phyloP scores from a whole-genome alignment of 2,329 filamentous ascomycete genomes.

The Aotearoamyces nothofagi region DNA sequence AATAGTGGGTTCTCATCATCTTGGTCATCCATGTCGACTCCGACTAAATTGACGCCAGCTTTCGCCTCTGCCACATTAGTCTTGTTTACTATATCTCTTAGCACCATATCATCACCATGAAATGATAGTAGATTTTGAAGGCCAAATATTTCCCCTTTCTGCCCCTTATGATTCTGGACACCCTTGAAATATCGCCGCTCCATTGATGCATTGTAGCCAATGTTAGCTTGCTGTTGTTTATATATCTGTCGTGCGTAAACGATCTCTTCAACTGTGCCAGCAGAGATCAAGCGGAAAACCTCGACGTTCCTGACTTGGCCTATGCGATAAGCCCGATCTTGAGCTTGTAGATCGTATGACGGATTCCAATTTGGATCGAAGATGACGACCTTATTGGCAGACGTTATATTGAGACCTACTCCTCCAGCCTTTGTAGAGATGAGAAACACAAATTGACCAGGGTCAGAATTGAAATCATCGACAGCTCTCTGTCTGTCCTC shows the following conservation, averaged over 20 bases:
- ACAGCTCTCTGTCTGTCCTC: conserved; percentile 72
- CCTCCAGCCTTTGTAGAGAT: conserved; percentile 91
- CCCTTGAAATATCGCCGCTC: conserved; percentile 93
- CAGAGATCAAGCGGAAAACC: conserved; percentile 80
- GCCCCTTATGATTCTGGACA: conserved; percentile 66
- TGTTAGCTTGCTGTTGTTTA: conserved; percentile 97
- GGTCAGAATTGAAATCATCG: conserved; percentile 81
- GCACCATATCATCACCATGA: conserved; percentile 60
- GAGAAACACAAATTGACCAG: conserved; percentile 81
- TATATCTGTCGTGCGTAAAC: conserved; percentile 96
- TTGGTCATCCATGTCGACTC: conserved; percentile 53
- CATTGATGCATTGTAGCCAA: conserved; percentile 83
- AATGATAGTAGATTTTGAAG: conserved; percentile 77
- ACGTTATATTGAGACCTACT: conserved; percentile 90
- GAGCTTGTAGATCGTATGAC: conserved; percentile 83
- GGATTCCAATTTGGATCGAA: conserved; percentile 98
- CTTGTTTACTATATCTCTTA: conserved; percentile 95
- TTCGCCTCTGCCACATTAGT: conserved; percentile 92
- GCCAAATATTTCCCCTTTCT: conserved; percentile 91
- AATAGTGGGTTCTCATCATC: conserved; percentile 30
- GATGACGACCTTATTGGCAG: conserved; percentile 94
- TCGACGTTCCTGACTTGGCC: conserved; percentile 88
- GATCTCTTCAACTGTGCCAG: conserved; percentile 91
- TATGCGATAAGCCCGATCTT: conserved; percentile 92
- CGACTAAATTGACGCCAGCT: conserved; percentile 67